Base-by-base conservation (phyloP, 1,139 yeast genomes). In the Yamadazyma friedrichii region DNA sequence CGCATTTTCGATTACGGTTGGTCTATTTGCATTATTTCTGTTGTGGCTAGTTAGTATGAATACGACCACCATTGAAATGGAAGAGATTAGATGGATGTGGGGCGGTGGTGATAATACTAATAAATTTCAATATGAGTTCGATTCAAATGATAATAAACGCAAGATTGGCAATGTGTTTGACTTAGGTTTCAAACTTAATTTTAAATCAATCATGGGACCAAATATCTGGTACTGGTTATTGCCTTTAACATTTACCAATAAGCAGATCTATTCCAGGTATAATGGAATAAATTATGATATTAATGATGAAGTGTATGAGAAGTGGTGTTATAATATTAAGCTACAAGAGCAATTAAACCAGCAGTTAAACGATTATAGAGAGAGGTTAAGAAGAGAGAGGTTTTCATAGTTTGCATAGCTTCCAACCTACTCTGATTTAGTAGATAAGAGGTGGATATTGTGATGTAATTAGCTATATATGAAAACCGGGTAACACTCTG, bases 61-160 rank as follows among this genome's bases (percentile, higher is more conserved):
- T 60, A 67, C 70, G 44, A 89, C 98, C 9, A 93, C 98, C 0
- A 75, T 93, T 22, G 99, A 93, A 61, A 68, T 81, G 40, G 83
- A 85, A 63, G 70, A 73, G 35, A 72, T 72, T 26, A 66, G 83
- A 29, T 64, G 70, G 67, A 51, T 48, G 36, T 76, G 76, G 49
- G 65, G 74, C 3, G 11, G 11, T 25, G 24, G 24, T 42, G 68
- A 78, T 22, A 70, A 63, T 35, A 43, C 44, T 25, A 50, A 45
- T 10, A 49, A 48, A 20, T 63, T 61, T 47, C 61, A 58, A 38
- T 70, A 70, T 47, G 67, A 65, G 43, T 64, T 75, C 42, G 73
- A 70, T 45, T 48, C 67, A 9, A 52, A 70, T 35, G 55, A 57
- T 6, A 52, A 58, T 17, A 52, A 54, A 36, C 51, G 53, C 36